phyloP scores from a whole-genome alignment of 352 stramenopile species.

The Pythium vanterpoolii region DNA sequence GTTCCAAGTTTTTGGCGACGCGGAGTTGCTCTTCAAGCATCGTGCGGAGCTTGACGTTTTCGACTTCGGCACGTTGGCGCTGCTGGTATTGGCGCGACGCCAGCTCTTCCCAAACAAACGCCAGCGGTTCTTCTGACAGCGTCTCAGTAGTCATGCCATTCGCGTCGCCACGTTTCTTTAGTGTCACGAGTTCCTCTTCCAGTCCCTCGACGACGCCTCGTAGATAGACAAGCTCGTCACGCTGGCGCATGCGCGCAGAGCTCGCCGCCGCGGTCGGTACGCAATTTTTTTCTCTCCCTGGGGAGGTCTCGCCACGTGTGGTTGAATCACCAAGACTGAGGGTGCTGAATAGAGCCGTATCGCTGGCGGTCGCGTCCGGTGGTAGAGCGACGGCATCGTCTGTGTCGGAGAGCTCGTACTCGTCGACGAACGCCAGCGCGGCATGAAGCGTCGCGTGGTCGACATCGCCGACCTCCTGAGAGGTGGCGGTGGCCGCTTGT shows the following conservation, averaged over 20 bases:
- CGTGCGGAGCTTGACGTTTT: conserved; percentile 44
- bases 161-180: neutral
- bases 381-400: neutral
- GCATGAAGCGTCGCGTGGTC: conserved; percentile 18
- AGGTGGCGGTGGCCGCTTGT: neutral
- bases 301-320: too few species aligned
- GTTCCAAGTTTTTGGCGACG: conserved; percentile 21
- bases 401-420: conserved; percentile 14
- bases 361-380: too few species aligned
- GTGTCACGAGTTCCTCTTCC: conserved; percentile 2
- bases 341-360: too few species aligned
- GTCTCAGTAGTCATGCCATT: too few species aligned
- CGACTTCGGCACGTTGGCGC: too few species aligned
- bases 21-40: conserved; percentile 35
- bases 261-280: neutral
- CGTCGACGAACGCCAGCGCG: conserved; percentile 16
- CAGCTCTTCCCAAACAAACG: conserved; percentile 40
- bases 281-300: too few species aligned
- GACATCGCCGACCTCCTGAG: too few species aligned
- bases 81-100: conserved; percentile 35
- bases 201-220: conserved; percentile 8
- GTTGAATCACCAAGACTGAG: too few species aligned
- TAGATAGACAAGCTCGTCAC: conserved; percentile 12
- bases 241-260: conserved; percentile 3
- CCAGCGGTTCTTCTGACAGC: conserved; percentile 17